Evolutionary conservation across 176 grass and related monocot genomes (phyloP).

Genomic region (Guadua angustifolia): DNA sequence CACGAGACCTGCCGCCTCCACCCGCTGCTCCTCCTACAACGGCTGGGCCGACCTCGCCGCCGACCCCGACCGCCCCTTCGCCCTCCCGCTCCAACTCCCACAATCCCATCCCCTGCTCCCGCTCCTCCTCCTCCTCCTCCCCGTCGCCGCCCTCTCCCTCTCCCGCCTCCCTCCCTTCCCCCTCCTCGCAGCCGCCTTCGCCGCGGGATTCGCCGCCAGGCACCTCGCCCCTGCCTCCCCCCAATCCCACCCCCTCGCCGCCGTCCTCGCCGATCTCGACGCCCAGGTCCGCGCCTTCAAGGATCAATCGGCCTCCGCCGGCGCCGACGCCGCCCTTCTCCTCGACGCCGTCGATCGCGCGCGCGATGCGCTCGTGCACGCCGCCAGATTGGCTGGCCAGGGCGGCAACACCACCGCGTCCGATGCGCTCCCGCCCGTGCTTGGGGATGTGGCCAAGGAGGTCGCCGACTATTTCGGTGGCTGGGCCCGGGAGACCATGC

Average conservation of each 20-base stretch:
- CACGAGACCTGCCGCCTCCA: not conserved
- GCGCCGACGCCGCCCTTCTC: slow-evolving; percentile 1
- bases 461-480: slow-evolving; percentile 46
- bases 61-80: not conserved
- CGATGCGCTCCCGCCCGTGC: slow-evolving; percentile 7
- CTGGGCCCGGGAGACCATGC: slow-evolving; percentile 56
- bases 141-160: slow-evolving; percentile 40
- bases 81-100: not conserved
- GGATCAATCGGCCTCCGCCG: slow-evolving; percentile 26
- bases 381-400: slow-evolving; percentile 30
- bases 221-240: slow-evolving; percentile 47
- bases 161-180: slow-evolving; percentile 58
- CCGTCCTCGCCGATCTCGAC: slow-evolving; percentile 63
- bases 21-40: slow-evolving; percentile 46
- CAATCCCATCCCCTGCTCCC: not conserved
- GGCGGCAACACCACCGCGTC: not conserved
- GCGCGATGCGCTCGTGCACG: slow-evolving; percentile 48
- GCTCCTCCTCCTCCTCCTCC: slow-evolving; percentile 41
- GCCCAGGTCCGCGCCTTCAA: slow-evolving; percentile 52
- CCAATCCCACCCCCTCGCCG: slow-evolving; percentile 33
- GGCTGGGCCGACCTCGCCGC: slow-evolving; percentile 79
- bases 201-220: slow-evolving; percentile 56
- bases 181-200: slow-evolving; percentile 68
- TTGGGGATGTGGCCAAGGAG: slow-evolving; percentile 45
- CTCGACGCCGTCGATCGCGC: slow-evolving; percentile 55